phyloP scores from a whole-genome alignment of 2,329 filamentous ascomycete genomes.

The Cadophora gregata region DNA sequence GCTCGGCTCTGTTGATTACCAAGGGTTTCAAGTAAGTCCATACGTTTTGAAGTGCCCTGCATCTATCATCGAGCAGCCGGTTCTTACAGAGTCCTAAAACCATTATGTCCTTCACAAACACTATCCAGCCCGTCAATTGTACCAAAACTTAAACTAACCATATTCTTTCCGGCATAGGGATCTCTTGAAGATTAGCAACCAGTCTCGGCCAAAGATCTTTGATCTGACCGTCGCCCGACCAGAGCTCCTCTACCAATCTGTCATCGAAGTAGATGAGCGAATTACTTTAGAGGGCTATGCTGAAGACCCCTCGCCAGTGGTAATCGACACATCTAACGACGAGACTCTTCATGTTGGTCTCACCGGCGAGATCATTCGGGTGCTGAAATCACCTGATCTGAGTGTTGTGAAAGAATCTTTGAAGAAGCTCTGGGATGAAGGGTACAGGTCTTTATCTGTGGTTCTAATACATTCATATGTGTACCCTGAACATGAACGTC shows the following conservation, averaged over 20 bases:
- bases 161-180: background rate
- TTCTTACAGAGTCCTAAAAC: no score
- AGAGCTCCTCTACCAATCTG: background rate
- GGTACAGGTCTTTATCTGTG: background rate
- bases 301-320: background rate
- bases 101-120: no score
- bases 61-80: no score
- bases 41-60: no score
- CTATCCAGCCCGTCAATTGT: no score
- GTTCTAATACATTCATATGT: background rate
- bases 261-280: background rate
- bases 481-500: background rate
- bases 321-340: background rate
- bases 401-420: background rate
- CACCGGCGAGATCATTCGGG: background rate
- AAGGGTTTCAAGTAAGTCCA: background rate
- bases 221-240: background rate
- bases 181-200: background rate
- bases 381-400: background rate
- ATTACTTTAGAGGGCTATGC: background rate
- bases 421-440: background rate
- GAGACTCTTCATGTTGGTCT: background rate
- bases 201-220: background rate
- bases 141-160: no score
- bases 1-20: background rate